Evolutionary conservation across 768 basidiomycete species (phyloP).

Genomic region (Saitozyma podzolica): DNA sequence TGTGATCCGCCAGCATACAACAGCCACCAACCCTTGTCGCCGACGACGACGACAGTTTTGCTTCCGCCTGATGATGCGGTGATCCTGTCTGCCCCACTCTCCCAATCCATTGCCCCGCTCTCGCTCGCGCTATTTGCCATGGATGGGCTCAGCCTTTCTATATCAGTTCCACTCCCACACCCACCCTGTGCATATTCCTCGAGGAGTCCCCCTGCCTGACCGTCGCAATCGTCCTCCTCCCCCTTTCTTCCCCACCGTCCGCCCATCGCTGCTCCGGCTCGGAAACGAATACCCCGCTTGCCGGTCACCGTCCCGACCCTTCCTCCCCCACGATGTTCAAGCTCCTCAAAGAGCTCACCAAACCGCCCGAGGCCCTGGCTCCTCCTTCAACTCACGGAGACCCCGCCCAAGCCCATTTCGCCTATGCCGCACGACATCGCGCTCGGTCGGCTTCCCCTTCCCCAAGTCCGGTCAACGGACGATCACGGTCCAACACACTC

Average conservation of each 20-base stretch:
- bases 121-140: too few species aligned
- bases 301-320: neutral
- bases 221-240: neutral
- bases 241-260: neutral
- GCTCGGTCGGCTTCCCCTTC: neutral
- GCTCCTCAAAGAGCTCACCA: conserved; percentile 45
- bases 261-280: neutral
- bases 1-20: too few species aligned
- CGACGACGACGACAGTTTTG: too few species aligned
- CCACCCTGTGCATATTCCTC: neutral
- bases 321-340: conserved; percentile 42
- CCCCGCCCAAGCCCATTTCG: conserved; percentile 5
- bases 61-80: too few species aligned
- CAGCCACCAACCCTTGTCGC: too few species aligned
- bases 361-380: conserved; percentile 33
- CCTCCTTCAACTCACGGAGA: conserved; percentile 9
- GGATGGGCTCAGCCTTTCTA: neutral
- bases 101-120: too few species aligned
- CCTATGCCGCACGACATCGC: conserved; percentile 8
- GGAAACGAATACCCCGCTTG: neutral
- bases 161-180: neutral
- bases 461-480: too few species aligned
- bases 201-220: neutral
- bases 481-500: too few species aligned
- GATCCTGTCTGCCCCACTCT: too few species aligned